These are phyloP conservation scores for Clonostachys chloroleuca DNA, from an alignment of 2,329 filamentous ascomycete species.

Conservation along the genomic window DNA sequence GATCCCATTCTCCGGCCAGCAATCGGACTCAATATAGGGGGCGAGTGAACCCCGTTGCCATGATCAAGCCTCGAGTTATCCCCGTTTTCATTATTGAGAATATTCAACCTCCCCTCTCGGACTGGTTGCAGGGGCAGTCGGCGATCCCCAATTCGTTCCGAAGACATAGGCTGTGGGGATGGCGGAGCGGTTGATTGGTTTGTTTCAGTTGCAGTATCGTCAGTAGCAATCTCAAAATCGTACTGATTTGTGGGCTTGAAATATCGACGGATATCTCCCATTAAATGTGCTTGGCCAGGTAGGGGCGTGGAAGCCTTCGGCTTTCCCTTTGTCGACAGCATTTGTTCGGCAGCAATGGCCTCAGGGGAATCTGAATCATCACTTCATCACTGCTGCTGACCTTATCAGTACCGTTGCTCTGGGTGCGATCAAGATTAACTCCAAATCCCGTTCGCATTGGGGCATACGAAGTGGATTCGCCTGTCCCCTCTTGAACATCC, in stretches of 20 bases:
- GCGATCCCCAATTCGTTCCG: no score
- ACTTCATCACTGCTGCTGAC: conserved; percentile 9
- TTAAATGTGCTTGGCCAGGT: not conserved
- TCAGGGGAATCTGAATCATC: conserved; percentile 13
- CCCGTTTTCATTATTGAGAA: no score
- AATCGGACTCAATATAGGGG: no score
- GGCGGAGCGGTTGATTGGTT: no score
- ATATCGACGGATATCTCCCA: not conserved
- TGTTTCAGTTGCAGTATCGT: conserved; percentile 1
- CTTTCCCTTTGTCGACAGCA: not conserved
- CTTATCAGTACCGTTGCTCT: conserved; percentile 22
- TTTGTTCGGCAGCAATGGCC: conserved; percentile 5
- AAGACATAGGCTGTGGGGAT: no score
- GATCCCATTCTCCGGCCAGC: no score
- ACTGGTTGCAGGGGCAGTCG: no score
- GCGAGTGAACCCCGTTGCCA: no score
- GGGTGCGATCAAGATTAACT: conserved; percentile 24
- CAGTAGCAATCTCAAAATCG: conserved; percentile 1
- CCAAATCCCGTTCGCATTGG: conserved; percentile 16
- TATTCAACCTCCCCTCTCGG: no score
- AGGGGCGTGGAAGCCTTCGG: not conserved
- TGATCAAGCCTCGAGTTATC: no score
- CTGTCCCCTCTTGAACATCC: no score
- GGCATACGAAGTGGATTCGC: no score
- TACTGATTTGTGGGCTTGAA: not conserved